Percentiles rank a stretch among this genome's conserved stretches.
Conservation (phyloP, 805 yeast genomes). For the Ascoidea asiatica region DNA sequence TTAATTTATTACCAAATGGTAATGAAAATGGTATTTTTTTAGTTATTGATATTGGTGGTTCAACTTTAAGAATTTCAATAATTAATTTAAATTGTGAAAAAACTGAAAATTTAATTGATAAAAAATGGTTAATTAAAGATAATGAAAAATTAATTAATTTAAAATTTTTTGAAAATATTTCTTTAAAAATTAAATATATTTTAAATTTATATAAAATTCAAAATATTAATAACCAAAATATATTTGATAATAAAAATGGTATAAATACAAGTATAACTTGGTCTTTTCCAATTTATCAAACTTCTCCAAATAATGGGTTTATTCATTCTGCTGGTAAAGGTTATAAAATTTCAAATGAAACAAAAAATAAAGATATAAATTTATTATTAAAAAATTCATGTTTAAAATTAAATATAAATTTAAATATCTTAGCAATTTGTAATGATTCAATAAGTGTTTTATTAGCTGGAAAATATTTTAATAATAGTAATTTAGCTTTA, state of each 20-base stretch:
- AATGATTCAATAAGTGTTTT: slow-evolving; percentile 8
- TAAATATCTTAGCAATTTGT: slow-evolving; percentile 2
- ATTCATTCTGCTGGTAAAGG: slow-evolving; percentile 8
- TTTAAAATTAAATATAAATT: background rate
- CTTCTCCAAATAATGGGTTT: slow-evolving; percentile 3
- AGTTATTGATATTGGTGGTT: slow-evolving; percentile 8
- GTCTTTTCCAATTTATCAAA: slow-evolving; percentile 8
- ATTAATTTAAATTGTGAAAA: background rate
- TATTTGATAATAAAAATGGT: slow-evolving; percentile 5
- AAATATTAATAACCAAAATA: slow-evolving; percentile 1
- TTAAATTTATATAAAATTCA: slow-evolving; percentile 1
- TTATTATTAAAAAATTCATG: slow-evolving; percentile 3
- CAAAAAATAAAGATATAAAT: slow-evolving; percentile 1
- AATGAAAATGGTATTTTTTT: slow-evolving; percentile 1
- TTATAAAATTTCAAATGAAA: background rate
- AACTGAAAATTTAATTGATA: background rate
- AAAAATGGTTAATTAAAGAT: background rate
- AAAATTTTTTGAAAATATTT: background rate
- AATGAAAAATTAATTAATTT: background rate
- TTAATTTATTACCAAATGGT: background rate
- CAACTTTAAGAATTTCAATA: slow-evolving; percentile 6
- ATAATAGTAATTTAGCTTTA: slow-evolving; percentile 3
- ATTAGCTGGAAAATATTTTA: slow-evolving; percentile 2
- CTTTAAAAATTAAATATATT: background rate
- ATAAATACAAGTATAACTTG: slow-evolving; percentile 2